Percentiles rank a stretch among this genome's conserved stretches.
Conservation (phyloP, 1,284 basidiomycete genomes). For the Fomitopsis schrenkii region DNA sequence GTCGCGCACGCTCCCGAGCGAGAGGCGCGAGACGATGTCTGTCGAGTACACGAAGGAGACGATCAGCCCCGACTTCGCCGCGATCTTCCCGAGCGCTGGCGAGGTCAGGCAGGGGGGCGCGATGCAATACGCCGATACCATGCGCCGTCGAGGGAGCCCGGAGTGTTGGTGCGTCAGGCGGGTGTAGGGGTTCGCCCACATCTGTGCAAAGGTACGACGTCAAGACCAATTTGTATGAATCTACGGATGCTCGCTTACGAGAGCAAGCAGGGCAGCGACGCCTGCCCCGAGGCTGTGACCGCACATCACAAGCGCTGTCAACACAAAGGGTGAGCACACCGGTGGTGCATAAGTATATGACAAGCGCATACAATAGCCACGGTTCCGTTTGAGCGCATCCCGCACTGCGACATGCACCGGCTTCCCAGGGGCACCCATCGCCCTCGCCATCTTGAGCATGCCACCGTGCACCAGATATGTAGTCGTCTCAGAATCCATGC, state of each 20-base stretch:
- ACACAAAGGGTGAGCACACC: conserved; percentile 13
- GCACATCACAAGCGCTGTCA: conserved; percentile 64
- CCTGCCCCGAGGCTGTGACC: conserved; percentile 91
- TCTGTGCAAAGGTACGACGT: conserved; percentile 37
- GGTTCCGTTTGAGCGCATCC: conserved; percentile 63
- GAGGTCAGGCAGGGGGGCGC: conserved; percentile 64
- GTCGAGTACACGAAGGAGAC: conserved; percentile 79
- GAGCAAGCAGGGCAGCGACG: conserved; percentile 71
- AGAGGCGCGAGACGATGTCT: conserved; percentile 77
- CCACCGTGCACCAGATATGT: conserved; percentile 69
- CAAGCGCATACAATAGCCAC: conserved; percentile 53
- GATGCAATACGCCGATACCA: conserved; percentile 75
- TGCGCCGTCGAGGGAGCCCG: conserved; percentile 64
- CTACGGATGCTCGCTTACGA: conserved; percentile 44
- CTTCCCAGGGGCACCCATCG: conserved; percentile 73
- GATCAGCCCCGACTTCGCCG: conserved; percentile 41
- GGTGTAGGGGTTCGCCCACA: conserved; percentile 80
- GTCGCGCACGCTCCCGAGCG: conserved; percentile 74
- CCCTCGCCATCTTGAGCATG: conserved; percentile 74
- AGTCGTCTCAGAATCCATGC: conserved; percentile 11
- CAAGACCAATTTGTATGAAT: neutral
- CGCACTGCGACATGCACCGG: conserved; percentile 75
- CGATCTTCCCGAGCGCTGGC: conserved; percentile 13
- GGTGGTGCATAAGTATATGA: neutral
- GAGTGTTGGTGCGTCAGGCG: conserved; percentile 69